Evolutionary conservation across 2,329 filamentous ascomycete genomes (phyloP), one percentile per base, ranked within the genome.

Genomic region (Nemania sp.): DNA sequence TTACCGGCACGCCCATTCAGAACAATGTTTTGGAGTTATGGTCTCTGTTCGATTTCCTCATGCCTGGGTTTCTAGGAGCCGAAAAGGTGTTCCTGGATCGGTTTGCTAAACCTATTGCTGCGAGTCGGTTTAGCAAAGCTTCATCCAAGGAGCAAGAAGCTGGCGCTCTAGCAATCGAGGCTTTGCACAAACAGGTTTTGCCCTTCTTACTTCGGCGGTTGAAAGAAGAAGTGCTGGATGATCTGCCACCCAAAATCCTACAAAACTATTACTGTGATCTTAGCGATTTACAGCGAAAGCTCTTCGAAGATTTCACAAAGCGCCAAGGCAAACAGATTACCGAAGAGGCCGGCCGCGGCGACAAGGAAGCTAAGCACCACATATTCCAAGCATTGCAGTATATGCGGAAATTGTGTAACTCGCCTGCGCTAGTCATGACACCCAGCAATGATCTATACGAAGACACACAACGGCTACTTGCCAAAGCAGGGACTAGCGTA

Each of bases 221-320:
- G 64, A 99, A 99, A 75, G 94, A 99, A 74, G 94, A 99, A 71
- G 94, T 99, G 15, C 79, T 99, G 55, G 90, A 99, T 64, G 94
- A 99, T 66, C 78, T 99, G 7, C 94, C 94, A 2, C 94, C 94
- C 6, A 99, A 99, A 84, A 99, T 99, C 66, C 77, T 99, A 46
- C 94, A 99, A 70, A 99, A 99, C 72, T 99, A 99, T 76, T 99
- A 99, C 75, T 99, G 94, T 72, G 94, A 99, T 67, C 86, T 96
- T 15, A 96, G 91, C 66, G 94, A 99, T 52, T 77, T 99, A 46
- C 94, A 99, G 72, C 89, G 88, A 76, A 95, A 90, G 70, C 82
- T 99, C 0, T 99, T 99, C 65, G 94, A 97, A 39, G 93, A 97
- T 68, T 99, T 99, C 70, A 89, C 86, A 19, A 95, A 89, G 80